Evolutionary conservation across 495 filamentous ascomycete species (phyloP).

Genomic region (Neurospora hispaniola): DNA sequence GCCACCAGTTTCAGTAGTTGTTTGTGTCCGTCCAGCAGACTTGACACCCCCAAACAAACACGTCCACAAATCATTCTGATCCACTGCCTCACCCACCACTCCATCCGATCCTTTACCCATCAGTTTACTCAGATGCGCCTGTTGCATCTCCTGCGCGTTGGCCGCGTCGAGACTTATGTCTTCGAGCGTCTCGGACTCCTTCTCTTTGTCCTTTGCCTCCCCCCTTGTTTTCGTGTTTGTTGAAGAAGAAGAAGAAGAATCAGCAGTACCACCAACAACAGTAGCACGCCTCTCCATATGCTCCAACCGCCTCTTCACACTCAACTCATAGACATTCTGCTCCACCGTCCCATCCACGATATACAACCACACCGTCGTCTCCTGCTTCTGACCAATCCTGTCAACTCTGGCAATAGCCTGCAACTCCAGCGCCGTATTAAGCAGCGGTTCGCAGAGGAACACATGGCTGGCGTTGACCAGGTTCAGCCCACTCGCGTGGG

Average conservation of each 20-base stretch:
- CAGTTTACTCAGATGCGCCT: slow-evolving; percentile 52
- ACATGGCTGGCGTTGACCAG: slow-evolving; percentile 89
- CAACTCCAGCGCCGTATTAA: slow-evolving; percentile 86
- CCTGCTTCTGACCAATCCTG: slow-evolving; percentile 77
- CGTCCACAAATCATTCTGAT: slow-evolving; percentile 73
- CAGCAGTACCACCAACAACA: too few relatives aligned
- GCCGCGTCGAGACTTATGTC: slow-evolving; percentile 55
- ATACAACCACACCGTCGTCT: slow-evolving; percentile 94
- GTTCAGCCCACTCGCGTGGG: slow-evolving; percentile 80
- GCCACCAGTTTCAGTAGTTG: background rate
- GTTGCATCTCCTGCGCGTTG: slow-evolving; percentile 71
- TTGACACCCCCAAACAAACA: slow-evolving; percentile 67
- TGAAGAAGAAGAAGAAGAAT: background rate
- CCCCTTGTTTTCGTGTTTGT: slow-evolving; percentile 4
- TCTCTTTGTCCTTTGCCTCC: slow-evolving; percentile 23
- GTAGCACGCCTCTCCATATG: slow-evolving; percentile 44
- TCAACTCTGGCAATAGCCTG: slow-evolving; percentile 93
- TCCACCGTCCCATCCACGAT: slow-evolving; percentile 81
- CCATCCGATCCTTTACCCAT: slow-evolving; percentile 48
- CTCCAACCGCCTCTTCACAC: slow-evolving; percentile 62
- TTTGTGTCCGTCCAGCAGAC: background rate
- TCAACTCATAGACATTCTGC: slow-evolving; percentile 77
- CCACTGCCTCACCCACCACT: slow-evolving; percentile 71
- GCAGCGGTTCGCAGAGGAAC: slow-evolving; percentile 84
- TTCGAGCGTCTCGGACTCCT: slow-evolving; percentile 21